Evolutionary conservation across 805 yeast species (phyloP).

Genomic region (Cyberlindnera americana): DNA sequence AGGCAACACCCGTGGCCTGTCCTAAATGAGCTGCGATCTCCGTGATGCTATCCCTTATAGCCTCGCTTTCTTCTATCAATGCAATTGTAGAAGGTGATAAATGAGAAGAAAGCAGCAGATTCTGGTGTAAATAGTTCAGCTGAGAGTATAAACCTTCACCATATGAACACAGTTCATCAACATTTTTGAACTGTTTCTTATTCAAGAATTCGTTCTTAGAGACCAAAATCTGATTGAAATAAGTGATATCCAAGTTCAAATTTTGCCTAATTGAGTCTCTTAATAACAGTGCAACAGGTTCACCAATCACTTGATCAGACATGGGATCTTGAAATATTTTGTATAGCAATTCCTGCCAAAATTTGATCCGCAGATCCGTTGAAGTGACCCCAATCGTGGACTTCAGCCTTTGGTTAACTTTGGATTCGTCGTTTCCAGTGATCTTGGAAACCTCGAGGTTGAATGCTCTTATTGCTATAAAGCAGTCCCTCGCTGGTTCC

Average conservation of each 20-base stretch:
- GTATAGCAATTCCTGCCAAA: conserved; percentile 65
- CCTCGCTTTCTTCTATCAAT: conserved; percentile 43
- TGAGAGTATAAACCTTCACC: conserved; percentile 83
- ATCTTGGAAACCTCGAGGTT: conserved; percentile 60
- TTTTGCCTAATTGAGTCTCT: conserved; percentile 48
- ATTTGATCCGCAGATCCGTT: conserved; percentile 53
- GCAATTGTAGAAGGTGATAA: conserved; percentile 53
- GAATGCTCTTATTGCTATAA: conserved; percentile 61
- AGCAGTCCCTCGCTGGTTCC: conserved; percentile 55
- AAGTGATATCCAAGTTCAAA: conserved; percentile 47
- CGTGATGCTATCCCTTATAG: conserved; percentile 42
- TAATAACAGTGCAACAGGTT: conserved; percentile 62
- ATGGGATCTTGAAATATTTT: conserved; percentile 39
- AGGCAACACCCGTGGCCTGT: conserved; percentile 71
- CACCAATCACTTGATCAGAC: conserved; percentile 42
- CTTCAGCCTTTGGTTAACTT: conserved; percentile 32
- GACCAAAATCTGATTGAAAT: conserved; percentile 56
- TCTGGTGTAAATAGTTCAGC: conserved; percentile 63
- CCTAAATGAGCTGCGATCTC: conserved; percentile 79
- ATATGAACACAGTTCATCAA: conserved; percentile 62
- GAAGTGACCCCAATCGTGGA: conserved; percentile 23
- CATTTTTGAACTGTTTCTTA: conserved; percentile 41
- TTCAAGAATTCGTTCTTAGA: conserved; percentile 53
- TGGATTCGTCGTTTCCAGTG: conserved; percentile 7
- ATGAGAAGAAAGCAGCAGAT: conserved; percentile 51